Conservation (phyloP, 2,329 filamentous ascomycete species). For the Cercospora berteroae region DNA sequence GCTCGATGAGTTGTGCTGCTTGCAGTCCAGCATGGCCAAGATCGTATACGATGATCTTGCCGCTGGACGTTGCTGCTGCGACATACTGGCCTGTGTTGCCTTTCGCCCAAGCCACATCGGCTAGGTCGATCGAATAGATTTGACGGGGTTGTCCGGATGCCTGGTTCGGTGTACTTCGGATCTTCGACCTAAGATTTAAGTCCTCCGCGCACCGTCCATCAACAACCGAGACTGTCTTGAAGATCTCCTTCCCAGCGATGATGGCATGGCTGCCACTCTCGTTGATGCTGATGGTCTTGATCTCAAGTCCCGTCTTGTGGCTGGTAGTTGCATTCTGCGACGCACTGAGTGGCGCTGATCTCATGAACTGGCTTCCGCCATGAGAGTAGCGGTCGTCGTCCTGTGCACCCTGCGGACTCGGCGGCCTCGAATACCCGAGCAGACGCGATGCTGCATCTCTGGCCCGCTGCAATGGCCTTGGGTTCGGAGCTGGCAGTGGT, state of each 20-base stretch:
- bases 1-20: conserved; percentile 62
- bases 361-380: conserved; percentile 24
- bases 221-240: conserved; percentile 61
- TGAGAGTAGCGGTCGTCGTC: conserved; percentile 27
- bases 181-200: conserved; percentile 61
- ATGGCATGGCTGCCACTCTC: conserved; percentile 62
- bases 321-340: conserved; percentile 55
- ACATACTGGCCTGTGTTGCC: conserved; percentile 59
- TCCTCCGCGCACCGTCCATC: conserved; percentile 60
- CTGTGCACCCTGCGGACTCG: conserved; percentile 25
- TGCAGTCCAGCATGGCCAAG: conserved; percentile 60
- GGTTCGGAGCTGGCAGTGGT: conserved; percentile 25
- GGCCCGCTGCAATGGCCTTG: conserved; percentile 33
- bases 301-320: conserved; percentile 64
- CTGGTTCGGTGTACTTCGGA: conserved; percentile 57
- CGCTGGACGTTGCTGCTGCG: conserved; percentile 63
- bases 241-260: conserved; percentile 63
- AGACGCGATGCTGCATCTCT: conserved; percentile 36
- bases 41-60: conserved; percentile 65
- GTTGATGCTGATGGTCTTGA: conserved; percentile 63
- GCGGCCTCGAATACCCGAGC: conserved; percentile 33
- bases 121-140: conserved; percentile 55
- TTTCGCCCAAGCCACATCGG: conserved; percentile 68
- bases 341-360: conserved; percentile 31
- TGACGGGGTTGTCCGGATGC: conserved; percentile 48